Conservation (phyloP, 306 rosid genomes). For the Acacia melanoxylon region DNA sequence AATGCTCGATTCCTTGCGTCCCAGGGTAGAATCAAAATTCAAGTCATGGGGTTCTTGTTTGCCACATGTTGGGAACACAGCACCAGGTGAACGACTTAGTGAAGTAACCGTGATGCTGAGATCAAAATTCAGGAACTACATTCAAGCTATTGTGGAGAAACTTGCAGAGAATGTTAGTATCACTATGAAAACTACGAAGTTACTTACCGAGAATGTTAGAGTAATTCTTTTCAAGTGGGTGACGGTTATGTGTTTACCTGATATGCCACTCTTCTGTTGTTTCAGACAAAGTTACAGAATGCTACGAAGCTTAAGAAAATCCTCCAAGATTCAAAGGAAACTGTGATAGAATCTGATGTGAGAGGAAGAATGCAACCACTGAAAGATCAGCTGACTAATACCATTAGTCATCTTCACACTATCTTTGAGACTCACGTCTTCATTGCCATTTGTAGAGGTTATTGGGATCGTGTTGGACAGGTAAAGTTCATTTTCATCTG, state of each 20-base stretch:
- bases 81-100: conserved; percentile 95
- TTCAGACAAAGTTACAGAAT: conserved; percentile 80
- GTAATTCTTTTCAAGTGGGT: background rate
- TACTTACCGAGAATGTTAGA: background rate
- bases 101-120: conserved; percentile 97
- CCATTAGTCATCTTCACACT: conserved; percentile 75
- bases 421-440: conserved; percentile 78
- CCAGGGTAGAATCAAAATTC: conserved; percentile 84
- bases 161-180: conserved; percentile 83
- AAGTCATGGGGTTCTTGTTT: conserved; percentile 92
- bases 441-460: conserved; percentile 82
- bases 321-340: conserved; percentile 93
- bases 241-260: conserved; percentile 19
- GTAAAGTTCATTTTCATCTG: conserved; percentile 39
- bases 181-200: conserved; percentile 22
- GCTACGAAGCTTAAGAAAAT: conserved; percentile 87
- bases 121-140: conserved; percentile 85
- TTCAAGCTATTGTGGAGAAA: conserved; percentile 90
- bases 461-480: conserved; percentile 97
- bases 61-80: conserved; percentile 75
- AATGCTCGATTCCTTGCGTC: conserved; percentile 86
- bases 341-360: conserved; percentile 79
- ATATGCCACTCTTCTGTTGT: conserved; percentile 32
- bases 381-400: conserved; percentile 70
- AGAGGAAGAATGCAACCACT: conserved; percentile 80